Evolutionary conservation across 2,329 filamentous ascomycete genomes (phyloP).

Genomic region (Epichloe festucae): DNA sequence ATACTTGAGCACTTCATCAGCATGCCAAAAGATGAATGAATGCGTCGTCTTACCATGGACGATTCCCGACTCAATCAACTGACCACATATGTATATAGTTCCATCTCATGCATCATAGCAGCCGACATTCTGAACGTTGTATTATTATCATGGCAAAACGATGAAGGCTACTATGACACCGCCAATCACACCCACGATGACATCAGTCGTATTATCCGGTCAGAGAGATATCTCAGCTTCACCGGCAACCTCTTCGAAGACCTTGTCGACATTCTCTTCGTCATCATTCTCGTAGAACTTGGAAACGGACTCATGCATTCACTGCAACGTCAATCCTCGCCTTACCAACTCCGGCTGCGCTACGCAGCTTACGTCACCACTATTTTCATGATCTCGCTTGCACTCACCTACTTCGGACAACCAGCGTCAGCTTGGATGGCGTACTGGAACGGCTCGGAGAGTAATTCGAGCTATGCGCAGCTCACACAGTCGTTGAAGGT

Average conservation of each 20-base stretch:
- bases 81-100: background rate
- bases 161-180: constrained; percentile 5
- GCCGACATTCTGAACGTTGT: constrained; percentile 5
- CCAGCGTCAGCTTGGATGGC: constrained; percentile 5
- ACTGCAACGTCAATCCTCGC: constrained; percentile 1
- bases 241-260: constrained; percentile 7
- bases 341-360: constrained; percentile 3
- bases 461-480: constrained; percentile 6
- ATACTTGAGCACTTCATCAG: no score
- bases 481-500: constrained; percentile 5
- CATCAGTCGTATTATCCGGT: constrained; percentile 5
- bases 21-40: no score
- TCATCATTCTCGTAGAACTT: constrained; percentile 4
- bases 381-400: background rate
- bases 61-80: no score
- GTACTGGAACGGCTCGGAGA: constrained; percentile 6
- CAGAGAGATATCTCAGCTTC: constrained; percentile 6
- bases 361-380: constrained; percentile 1
- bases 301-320: constrained; percentile 6
- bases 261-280: constrained; percentile 2
- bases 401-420: constrained; percentile 5
- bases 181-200: constrained; percentile 4
- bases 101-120: constrained; percentile 4
- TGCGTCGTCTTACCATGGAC: no score
- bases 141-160: constrained; percentile 6